Conservation (phyloP, 177 flowering plant species). For the Vitis hybrid region DNA sequence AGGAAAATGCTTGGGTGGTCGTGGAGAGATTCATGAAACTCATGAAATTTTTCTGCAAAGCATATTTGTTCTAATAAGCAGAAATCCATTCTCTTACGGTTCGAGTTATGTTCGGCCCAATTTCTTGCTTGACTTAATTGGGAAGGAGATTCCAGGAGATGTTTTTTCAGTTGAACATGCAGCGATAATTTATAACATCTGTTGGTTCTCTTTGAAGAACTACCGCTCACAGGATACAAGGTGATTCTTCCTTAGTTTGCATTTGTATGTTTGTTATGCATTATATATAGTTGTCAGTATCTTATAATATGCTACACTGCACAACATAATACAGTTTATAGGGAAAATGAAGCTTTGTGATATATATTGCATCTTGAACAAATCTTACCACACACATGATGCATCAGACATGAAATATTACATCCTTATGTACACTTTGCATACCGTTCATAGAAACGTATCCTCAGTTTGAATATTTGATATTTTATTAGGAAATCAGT, state of each 20-base stretch:
- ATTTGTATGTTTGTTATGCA: not conserved
- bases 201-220: conserved; percentile 58
- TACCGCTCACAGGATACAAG: conserved; percentile 33
- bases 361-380: too few species aligned
- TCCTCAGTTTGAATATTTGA: too few species aligned
- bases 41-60: conserved; percentile 54
- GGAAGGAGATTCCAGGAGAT: conserved; percentile 47
- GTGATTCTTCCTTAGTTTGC: conserved; percentile 31
- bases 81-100: conserved; percentile 27
- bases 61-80: conserved; percentile 38
- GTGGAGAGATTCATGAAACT: conserved; percentile 47
- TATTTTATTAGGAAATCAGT: too few species aligned
- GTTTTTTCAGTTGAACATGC: conserved; percentile 70
- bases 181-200: conserved; percentile 55
- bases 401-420: too few species aligned
- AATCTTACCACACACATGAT: too few species aligned
- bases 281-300: not conserved
- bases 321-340: too few species aligned
- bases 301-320: too few species aligned
- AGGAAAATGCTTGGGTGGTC: conserved; percentile 58
- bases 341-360: too few species aligned
- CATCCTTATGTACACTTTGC: too few species aligned
- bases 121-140: conserved; percentile 45
- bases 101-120: conserved; percentile 15
- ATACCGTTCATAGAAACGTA: too few species aligned